A percentile compares a stretch with the other conserved stretches of the same genome.
Evolutionary conservation across 2,329 filamentous ascomycete species (phyloP).

Genomic region (Allantophomopsis cytisporea): DNA sequence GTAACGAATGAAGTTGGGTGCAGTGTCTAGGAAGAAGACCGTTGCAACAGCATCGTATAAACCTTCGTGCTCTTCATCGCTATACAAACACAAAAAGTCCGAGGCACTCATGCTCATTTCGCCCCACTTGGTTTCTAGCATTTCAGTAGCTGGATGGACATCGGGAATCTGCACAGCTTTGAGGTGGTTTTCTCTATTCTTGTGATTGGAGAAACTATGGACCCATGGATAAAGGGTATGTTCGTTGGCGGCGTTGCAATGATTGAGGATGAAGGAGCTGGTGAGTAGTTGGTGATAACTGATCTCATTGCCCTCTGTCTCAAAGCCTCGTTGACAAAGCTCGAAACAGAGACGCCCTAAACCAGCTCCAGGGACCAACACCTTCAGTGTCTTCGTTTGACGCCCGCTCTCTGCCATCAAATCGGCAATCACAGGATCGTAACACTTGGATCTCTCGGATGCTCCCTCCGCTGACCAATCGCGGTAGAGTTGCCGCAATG

Average conservation of each 20-base stretch:
- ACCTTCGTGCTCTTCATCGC: constrained; percentile 41
- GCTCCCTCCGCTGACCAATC: constrained; percentile 81
- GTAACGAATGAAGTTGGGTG: constrained; percentile 83
- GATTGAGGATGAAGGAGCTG: constrained; percentile 64
- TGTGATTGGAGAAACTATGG: constrained; percentile 78
- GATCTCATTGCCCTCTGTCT: constrained; percentile 83
- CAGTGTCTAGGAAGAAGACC: constrained; percentile 95
- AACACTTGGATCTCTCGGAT: constrained; percentile 63
- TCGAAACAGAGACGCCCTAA: constrained; percentile 85
- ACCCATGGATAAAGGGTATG: constrained; percentile 78
- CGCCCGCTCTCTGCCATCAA: constrained; percentile 34
- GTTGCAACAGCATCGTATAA: constrained; percentile 73
- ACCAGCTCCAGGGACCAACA: constrained; percentile 83
- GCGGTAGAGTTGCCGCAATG: constrained; percentile 83
- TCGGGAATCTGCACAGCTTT: constrained; percentile 66
- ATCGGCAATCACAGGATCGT: constrained; percentile 56
- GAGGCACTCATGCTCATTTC: constrained; percentile 87
- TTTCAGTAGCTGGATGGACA: constrained; percentile 49
- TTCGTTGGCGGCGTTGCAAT: constrained; percentile 40
- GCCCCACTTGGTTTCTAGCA: constrained; percentile 31
- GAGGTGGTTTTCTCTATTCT: constrained; percentile 60
- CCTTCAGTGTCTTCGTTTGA: constrained; percentile 30
- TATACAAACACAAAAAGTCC: constrained; percentile 85
- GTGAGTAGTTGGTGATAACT: constrained; percentile 94
- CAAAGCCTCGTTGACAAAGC: constrained; percentile 58